phyloP scores from a whole-genome alignment of 176 grass and related monocot species.

The Carex cristatella region DNA sequence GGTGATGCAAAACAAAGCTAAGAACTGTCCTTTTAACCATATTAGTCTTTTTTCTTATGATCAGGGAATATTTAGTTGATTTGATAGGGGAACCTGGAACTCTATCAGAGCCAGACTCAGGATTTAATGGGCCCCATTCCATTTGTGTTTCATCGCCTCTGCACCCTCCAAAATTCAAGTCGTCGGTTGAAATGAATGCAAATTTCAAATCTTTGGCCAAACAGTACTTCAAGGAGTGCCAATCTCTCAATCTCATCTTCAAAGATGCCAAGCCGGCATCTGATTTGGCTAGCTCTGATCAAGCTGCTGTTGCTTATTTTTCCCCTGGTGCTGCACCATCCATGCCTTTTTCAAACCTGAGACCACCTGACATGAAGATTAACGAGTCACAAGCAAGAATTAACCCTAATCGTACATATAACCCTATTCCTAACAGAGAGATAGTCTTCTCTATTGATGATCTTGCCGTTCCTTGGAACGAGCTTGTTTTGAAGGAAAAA shows the following conservation, averaged over 20 bases:
- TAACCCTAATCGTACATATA: slow-evolving; percentile 4
- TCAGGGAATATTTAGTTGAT: slow-evolving; percentile 89
- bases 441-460: slow-evolving; percentile 61
- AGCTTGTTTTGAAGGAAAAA: slow-evolving; percentile 82
- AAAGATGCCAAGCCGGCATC: slow-evolving; percentile 51
- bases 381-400: slow-evolving; percentile 25
- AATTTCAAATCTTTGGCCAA: slow-evolving; percentile 82
- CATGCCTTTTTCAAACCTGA: slow-evolving; percentile 47
- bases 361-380: slow-evolving; percentile 58
- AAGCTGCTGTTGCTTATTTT: slow-evolving; percentile 31
- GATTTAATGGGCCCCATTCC: slow-evolving; percentile 74
- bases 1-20: slow-evolving; percentile 7
- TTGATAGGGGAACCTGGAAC: slow-evolving; percentile 72
- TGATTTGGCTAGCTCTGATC: slow-evolving; percentile 25
- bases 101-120: slow-evolving; percentile 81
- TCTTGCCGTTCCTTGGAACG: slow-evolving; percentile 78
- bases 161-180: slow-evolving; percentile 76
- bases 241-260: slow-evolving; percentile 86
- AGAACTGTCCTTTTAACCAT: slow-evolving; percentile 8
- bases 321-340: slow-evolving; percentile 28
- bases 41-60: slow-evolving; percentile 30
- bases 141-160: slow-evolving; percentile 75
- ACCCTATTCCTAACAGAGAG: not conserved
- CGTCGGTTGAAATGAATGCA: slow-evolving; percentile 51
- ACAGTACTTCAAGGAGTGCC: slow-evolving; percentile 88